These are phyloP conservation scores for Collybiopsis confluens DNA, from an alignment of 768 basidiomycete genomes.

Conservation along the genomic window DNA sequence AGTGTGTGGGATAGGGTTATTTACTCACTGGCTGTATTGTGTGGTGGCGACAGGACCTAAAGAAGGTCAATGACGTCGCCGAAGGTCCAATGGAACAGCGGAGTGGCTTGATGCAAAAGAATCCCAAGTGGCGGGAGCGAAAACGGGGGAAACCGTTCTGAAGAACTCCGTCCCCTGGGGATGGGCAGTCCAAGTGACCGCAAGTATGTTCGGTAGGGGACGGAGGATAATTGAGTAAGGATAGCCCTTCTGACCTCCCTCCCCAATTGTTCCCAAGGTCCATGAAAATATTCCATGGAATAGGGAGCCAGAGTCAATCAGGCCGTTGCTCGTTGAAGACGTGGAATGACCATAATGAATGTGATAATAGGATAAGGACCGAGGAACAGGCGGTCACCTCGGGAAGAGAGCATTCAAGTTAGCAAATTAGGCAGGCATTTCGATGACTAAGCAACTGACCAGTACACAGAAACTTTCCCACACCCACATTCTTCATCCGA, in stretches of 20 bases:
- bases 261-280: neutral
- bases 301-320: too few relatives aligned
- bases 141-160: neutral
- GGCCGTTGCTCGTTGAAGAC: too few relatives aligned
- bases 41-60: neutral
- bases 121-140: neutral
- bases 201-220: neutral
- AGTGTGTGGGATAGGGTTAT: neutral
- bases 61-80: neutral
- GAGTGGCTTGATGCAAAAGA: neutral
- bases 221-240: neutral
- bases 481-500: neutral
- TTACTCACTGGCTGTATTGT: neutral
- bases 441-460: neutral
- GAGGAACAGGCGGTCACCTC: too few relatives aligned
- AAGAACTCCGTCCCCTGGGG: neutral
- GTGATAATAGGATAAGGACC: too few relatives aligned
- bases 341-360: too few relatives aligned
- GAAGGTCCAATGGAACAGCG: neutral
- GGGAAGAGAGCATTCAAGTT: too few relatives aligned
- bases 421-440: neutral
- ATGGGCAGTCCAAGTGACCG: neutral
- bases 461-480: slow-evolving; percentile 1
- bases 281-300: neutral
- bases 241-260: slow-evolving; percentile 1